Conservation (phyloP, 192 early-diverging fungal species). For the Rhizophagus clarus region DNA sequence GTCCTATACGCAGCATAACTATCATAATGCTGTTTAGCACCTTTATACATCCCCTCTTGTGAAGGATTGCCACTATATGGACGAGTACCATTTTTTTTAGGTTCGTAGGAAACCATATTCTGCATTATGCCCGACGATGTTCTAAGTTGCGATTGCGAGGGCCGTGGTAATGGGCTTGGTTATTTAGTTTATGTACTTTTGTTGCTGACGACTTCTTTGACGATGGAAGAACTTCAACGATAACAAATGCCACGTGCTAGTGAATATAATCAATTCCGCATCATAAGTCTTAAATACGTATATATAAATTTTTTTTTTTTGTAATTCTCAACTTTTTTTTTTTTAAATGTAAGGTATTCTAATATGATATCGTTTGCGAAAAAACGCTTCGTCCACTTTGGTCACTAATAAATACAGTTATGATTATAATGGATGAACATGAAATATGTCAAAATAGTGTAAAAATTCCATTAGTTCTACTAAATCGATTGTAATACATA, state of each 20-base stretch:
- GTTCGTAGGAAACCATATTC: conserved; percentile 28
- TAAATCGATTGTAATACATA: too few species aligned
- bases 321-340: too few species aligned
- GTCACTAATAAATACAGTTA: too few species aligned
- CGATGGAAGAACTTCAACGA: background rate
- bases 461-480: too few species aligned
- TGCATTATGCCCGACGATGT: background rate
- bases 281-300: background rate
- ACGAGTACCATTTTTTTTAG: conserved; percentile 14
- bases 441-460: too few species aligned
- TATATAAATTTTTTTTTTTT: too few species aligned
- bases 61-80: conserved; percentile 3
- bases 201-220: background rate
- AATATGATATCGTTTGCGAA: too few species aligned
- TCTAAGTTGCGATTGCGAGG: background rate
- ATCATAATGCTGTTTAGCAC: background rate
- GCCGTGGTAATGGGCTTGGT: background rate
- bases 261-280: background rate
- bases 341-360: too few species aligned
- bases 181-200: background rate
- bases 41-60: background rate
- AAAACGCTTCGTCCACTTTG: too few species aligned
- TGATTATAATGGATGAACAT: too few species aligned
- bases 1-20: conserved; percentile 2
- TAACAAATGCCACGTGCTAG: background rate